Evolutionary conservation across 345 rosid species (phyloP).

Genomic region (Hibiscus mutabilis): DNA sequence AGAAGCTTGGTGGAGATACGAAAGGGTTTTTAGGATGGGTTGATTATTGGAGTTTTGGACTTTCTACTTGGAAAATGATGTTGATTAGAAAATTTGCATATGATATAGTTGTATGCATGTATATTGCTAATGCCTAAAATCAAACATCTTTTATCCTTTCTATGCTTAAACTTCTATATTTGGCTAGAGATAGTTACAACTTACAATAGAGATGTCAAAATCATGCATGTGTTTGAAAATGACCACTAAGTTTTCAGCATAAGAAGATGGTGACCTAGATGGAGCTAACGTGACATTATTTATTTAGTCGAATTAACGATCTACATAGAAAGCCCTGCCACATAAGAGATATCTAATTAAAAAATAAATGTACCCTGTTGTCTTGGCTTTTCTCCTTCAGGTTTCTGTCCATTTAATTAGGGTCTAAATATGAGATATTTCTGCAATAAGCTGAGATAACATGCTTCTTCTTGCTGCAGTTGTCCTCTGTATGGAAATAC

Average conservation of each 20-base stretch:
- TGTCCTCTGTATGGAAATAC: constrained; percentile 73
- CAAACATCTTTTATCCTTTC: neutral
- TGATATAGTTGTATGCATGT: neutral
- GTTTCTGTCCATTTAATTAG: neutral
- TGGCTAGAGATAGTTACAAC: neutral
- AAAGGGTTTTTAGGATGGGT: neutral
- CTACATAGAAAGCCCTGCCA: neutral
- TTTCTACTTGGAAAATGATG: constrained; percentile 2
- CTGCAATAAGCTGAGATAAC: neutral
- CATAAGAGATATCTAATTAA: neutral
- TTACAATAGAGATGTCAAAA: neutral
- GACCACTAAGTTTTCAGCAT: neutral
- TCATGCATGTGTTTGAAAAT: neutral
- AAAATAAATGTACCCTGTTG: constrained; percentile 1
- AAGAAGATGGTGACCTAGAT: neutral
- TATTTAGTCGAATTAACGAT: neutral
- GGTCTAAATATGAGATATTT: neutral
- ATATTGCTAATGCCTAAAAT: neutral
- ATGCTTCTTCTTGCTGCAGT: constrained; percentile 31
- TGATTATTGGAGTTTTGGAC: neutral
- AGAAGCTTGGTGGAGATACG: neutral
- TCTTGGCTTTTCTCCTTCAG: neutral
- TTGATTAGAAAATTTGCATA: neutral
- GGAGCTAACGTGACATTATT: neutral
- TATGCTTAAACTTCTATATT: neutral